A percentile compares a stretch with the other conserved stretches of the same genome.
Evolutionary conservation across 257 asterid species (phyloP).

Genomic region (Solanum stenotomum): DNA sequence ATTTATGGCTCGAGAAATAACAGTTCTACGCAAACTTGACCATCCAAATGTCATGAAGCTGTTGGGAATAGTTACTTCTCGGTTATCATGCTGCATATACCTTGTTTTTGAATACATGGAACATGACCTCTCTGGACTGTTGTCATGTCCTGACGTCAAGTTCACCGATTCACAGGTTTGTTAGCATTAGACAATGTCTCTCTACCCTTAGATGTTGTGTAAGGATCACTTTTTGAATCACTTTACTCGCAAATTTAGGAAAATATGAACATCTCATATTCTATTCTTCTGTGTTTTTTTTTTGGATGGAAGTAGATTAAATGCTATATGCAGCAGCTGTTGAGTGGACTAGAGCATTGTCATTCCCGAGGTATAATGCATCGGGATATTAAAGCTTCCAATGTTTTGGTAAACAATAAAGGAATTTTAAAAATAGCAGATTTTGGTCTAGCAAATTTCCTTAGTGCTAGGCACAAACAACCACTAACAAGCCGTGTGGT

Average conservation of each 20-base stretch:
- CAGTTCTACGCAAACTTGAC: constrained; percentile 67
- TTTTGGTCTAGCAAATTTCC: constrained; percentile 79
- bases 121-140: constrained; percentile 84
- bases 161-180: constrained; percentile 84
- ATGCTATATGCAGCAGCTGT: constrained; percentile 76
- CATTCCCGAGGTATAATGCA: constrained; percentile 84
- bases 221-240: background rate
- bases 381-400: constrained; percentile 80
- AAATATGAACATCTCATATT: background rate
- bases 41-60: constrained; percentile 92
- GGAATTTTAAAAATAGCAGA: constrained; percentile 83
- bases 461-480: constrained; percentile 40
- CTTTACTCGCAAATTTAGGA: background rate
- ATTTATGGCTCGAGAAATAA: constrained; percentile 88
- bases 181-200: background rate
- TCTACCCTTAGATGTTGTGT: background rate
- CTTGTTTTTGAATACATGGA: constrained; percentile 98
- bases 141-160: constrained; percentile 76
- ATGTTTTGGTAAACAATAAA: constrained; percentile 70
- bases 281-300: background rate
- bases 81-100: constrained; percentile 58
- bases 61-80: constrained; percentile 85
- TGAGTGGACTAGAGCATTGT: constrained; percentile 76
- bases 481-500: constrained; percentile 84
- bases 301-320: constrained; percentile 47